Conservation (phyloP, 1,284 basidiomycete species). For the Pyrrhoderma noxium region DNA sequence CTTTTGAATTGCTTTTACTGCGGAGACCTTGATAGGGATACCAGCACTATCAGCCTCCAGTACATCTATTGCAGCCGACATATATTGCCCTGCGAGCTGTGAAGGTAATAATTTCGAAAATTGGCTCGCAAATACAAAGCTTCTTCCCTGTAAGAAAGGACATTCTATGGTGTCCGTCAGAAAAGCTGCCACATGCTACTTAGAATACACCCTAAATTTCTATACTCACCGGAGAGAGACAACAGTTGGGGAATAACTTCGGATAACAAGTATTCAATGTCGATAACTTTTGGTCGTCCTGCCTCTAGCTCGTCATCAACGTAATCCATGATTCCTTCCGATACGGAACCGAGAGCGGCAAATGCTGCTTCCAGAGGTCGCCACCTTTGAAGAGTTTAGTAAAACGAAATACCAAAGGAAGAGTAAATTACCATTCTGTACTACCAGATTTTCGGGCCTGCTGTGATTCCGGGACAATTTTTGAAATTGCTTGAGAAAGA, state of each 20-base stretch:
- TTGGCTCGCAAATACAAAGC: slow-evolving; percentile 91
- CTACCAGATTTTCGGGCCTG: slow-evolving; percentile 44
- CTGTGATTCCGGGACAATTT: slow-evolving; percentile 48
- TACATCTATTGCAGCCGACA: slow-evolving; percentile 79
- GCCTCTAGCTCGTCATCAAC: slow-evolving; percentile 67
- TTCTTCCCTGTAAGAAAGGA: slow-evolving; percentile 90
- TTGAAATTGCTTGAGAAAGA: slow-evolving; percentile 54
- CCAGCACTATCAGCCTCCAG: slow-evolving; percentile 68
- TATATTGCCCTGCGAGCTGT: slow-evolving; percentile 72
- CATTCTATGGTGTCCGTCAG: slow-evolving; percentile 42
- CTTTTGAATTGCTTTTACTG: slow-evolving; percentile 89
- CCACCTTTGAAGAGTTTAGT: slow-evolving; percentile 54
- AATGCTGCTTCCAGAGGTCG: slow-evolving; percentile 80
- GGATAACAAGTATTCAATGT: slow-evolving; percentile 70
- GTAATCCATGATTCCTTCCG: slow-evolving; percentile 69
- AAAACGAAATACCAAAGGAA: background rate
- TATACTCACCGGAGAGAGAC: slow-evolving; percentile 46
- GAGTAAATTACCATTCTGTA: slow-evolving; percentile 42
- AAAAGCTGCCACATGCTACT: background rate
- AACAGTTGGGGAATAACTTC: slow-evolving; percentile 78
- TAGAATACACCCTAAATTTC: background rate
- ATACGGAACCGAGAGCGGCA: slow-evolving; percentile 78
- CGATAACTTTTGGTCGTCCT: slow-evolving; percentile 59
- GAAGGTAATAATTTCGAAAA: slow-evolving; percentile 71
- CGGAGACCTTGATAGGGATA: slow-evolving; percentile 87